Evolutionary conservation across 2,329 filamentous ascomycete genomes (phyloP).

Genomic region (Pseudogymnoascus sp.): DNA sequence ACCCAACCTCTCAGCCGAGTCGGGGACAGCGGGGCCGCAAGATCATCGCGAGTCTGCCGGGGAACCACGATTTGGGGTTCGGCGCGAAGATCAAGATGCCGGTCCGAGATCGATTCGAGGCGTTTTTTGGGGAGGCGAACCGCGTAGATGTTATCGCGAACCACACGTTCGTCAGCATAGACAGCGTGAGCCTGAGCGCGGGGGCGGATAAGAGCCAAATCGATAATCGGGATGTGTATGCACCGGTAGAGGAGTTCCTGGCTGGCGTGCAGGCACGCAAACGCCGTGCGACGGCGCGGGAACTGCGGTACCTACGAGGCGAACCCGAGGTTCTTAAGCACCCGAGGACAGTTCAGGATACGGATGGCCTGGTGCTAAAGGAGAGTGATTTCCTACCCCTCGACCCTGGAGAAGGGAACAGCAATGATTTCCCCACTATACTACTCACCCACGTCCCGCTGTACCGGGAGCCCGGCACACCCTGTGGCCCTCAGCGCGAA

Average conservation of each 20-base stretch:
- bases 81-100: conserved; percentile 72
- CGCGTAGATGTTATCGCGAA: conserved; percentile 86
- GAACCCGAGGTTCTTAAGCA: conserved; percentile 43
- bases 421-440: conserved; percentile 71
- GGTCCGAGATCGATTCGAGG: conserved; percentile 73
- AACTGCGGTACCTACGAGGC: conserved; percentile 57
- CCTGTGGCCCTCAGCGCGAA: conserved; percentile 81
- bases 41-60: conserved; percentile 76
- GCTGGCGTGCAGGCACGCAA: conserved; percentile 56
- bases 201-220: conserved; percentile 38
- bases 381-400: conserved; percentile 33
- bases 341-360: conserved; percentile 50
- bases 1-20: conserved; percentile 39
- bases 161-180: conserved; percentile 88
- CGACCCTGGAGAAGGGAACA: conserved; percentile 36
- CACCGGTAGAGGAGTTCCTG: conserved; percentile 68
- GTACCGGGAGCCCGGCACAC: conserved; percentile 71
- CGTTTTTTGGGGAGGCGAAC: conserved; percentile 87
- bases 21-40: conserved; percentile 58
- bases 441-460: conserved; percentile 87
- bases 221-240: conserved; percentile 56
- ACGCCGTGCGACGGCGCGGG: conserved; percentile 57
- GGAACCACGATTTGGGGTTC: conserved; percentile 93
- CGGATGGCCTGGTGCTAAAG: conserved; percentile 29
- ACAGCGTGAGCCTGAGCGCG: conserved; percentile 80